phyloP scores from a whole-genome alignment of 164 flowering plant genomes.

The Houttuynia cordata region DNA sequence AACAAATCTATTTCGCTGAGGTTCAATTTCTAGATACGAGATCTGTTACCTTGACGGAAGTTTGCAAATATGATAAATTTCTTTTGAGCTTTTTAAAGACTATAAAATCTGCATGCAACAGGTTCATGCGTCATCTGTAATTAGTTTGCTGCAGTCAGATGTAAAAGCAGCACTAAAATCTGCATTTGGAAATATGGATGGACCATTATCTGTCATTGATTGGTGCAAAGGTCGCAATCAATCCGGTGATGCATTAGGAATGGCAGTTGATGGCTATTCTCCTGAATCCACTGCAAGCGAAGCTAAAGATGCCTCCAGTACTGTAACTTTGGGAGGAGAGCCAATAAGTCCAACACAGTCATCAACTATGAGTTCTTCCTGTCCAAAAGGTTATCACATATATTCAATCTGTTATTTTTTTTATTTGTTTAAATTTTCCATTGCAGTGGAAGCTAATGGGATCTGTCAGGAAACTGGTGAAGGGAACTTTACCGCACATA shows the following conservation, averaged over 20 bases:
- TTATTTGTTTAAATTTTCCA: too few relatives aligned
- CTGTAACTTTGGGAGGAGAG: conserved; percentile 40
- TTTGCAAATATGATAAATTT: too few relatives aligned
- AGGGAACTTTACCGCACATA: too few relatives aligned
- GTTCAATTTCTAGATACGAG: neutral
- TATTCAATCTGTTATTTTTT: too few relatives aligned
- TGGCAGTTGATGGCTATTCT: conserved; percentile 47
- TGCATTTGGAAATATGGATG: conserved; percentile 79
- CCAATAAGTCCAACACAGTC: conserved; percentile 64
- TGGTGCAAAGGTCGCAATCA: conserved; percentile 88
- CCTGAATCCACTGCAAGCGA: conserved; percentile 64
- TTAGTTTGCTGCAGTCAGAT: conserved; percentile 81
- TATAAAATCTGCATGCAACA: conserved; percentile 21
- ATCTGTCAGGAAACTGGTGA: too few relatives aligned
- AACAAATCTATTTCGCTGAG: too few relatives aligned
- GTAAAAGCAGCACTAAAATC: conserved; percentile 77
- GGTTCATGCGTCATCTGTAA: conserved; percentile 71
- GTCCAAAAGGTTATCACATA: conserved; percentile 38
- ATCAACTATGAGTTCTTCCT: conserved; percentile 41
- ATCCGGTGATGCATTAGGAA: conserved; percentile 40
- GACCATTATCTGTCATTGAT: conserved; percentile 75
- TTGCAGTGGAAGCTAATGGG: too few relatives aligned
- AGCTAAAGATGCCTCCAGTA: conserved; percentile 52
- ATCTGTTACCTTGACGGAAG: neutral
- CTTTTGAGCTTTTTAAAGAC: neutral